phyloP scores from a whole-genome alignment of 768 basidiomycete genomes.

The Trametes sanguinea region DNA sequence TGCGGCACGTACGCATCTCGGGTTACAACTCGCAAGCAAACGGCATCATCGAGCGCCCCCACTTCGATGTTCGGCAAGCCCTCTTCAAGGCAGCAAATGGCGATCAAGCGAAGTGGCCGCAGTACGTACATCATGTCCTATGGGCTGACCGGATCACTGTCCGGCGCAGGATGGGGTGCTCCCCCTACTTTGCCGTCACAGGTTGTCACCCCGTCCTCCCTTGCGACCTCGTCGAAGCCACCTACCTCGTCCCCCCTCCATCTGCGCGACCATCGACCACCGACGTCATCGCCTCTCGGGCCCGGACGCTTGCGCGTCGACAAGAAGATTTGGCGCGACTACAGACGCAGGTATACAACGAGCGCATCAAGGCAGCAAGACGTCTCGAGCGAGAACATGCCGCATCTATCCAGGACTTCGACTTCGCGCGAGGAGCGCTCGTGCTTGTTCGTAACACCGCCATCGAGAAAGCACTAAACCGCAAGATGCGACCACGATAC shows the following conservation, averaged over 20 bases:
- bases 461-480: too few species aligned
- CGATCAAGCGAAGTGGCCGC: constrained; percentile 25
- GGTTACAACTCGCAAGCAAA: constrained; percentile 30
- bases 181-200: constrained; percentile 29
- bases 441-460: constrained; percentile 1
- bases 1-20: too few species aligned
- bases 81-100: constrained; percentile 26
- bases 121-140: constrained; percentile 30
- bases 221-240: constrained; percentile 26
- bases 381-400: constrained; percentile 15
- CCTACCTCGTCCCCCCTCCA: constrained; percentile 19
- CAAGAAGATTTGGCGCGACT: constrained; percentile 14
- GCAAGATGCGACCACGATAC: too few species aligned
- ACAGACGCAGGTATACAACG: constrained; percentile 8
- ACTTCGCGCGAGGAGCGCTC: too few species aligned
- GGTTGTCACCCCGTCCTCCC: constrained; percentile 28
- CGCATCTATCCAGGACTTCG: too few species aligned
- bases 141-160: constrained; percentile 42
- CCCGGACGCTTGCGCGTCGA: neutral
- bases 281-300: neutral
- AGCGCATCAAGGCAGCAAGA: constrained; percentile 1
- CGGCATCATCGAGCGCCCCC: constrained; percentile 26
- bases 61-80: constrained; percentile 25
- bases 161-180: constrained; percentile 33
- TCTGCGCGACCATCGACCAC: neutral